Evolutionary conservation across 2,329 filamentous ascomycete genomes (phyloP), one percentile per base, ranked within the genome.

Genomic region (Cadophora malorum): DNA sequence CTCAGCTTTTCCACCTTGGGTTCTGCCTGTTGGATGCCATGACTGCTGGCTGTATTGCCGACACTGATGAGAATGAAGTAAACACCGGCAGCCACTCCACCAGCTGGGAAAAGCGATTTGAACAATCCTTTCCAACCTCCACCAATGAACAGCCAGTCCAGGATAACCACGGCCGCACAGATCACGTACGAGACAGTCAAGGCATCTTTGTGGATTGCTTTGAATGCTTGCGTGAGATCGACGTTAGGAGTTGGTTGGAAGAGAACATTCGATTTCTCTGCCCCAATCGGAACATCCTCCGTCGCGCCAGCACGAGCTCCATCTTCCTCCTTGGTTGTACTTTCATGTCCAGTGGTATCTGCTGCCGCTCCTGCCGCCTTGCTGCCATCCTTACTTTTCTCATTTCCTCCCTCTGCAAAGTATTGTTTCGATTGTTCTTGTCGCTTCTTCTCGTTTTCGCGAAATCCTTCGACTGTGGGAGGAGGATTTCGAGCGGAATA

Each of bases 401-500:
- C 49, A n/a, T 50, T 60, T 33, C 47, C 31, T 5, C 62, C 65
- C n/a, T 69, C 69, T 33, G 58, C 68, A 25, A 72, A 72, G 56
- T 70, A 72, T 60, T 53, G 56, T 25, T 28, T 66, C 7, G 70
- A 72, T 47, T 67, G 63, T 50, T 69, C 69, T 8, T 70, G 69
- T 14, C 69, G 60, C 28, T 65, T 50, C 47, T 56, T 58, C 38
- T 70, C 62, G 12, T 68, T 64, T 35, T 67, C 58, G 12, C 65
- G 67, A 33, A 74, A 70, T 33, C 19, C 63, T 65, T 74, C 70
- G 4, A 74, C 70, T 31, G 74, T 74, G 16, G 73, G 73, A 45
- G 71, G 67, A 9, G 73, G 72, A 56, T 74, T 74, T 21, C 68
- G 28, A 33, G 70, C 71, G 3, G 72, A 74, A 33, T 74, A 74